These are phyloP conservation scores for Moelleriella libera DNA, from an alignment of 2,329 filamentous ascomycete genomes.

Conservation along the genomic window DNA sequence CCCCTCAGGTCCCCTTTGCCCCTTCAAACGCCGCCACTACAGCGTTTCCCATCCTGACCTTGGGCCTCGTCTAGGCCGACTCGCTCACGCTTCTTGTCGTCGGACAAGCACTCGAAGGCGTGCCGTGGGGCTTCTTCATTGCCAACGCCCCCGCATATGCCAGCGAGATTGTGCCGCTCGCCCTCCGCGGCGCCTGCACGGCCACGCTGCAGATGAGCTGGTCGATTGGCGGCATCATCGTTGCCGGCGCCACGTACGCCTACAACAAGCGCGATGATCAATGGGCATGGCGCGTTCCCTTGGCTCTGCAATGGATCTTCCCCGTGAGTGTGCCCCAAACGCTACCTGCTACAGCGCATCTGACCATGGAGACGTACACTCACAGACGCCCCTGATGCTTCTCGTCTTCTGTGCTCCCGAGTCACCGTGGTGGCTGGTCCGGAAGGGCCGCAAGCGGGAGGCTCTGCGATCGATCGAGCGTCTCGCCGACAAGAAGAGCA, in stretches of 20 bases:
- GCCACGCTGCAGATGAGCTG: slow-evolving; percentile 52
- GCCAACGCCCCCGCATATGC: slow-evolving; percentile 48
- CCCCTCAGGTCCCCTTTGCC: too few relatives aligned
- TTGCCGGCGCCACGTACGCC: slow-evolving; percentile 36
- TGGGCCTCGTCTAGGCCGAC: slow-evolving; percentile 5
- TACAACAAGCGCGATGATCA: slow-evolving; percentile 27
- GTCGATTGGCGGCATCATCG: slow-evolving; percentile 46
- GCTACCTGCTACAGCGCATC: background rate
- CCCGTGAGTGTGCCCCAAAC: slow-evolving; percentile 12
- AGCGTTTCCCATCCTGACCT: background rate
- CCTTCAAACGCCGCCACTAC: background rate
- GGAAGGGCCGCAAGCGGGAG: slow-evolving; percentile 6
- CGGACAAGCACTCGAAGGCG: slow-evolving; percentile 41
- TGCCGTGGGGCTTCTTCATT: slow-evolving; percentile 50
- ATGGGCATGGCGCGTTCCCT: slow-evolving; percentile 23
- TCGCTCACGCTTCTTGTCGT: slow-evolving; percentile 28
- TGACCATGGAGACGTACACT: background rate
- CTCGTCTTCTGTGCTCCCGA: slow-evolving; percentile 11
- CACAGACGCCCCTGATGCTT: slow-evolving; percentile 32
- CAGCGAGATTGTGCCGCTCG: slow-evolving; percentile 43
- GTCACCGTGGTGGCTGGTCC: background rate
- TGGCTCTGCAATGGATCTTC: slow-evolving; percentile 45
- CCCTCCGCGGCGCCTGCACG: slow-evolving; percentile 39
- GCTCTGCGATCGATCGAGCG: slow-evolving; percentile 31
- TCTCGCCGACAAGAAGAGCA: slow-evolving; percentile 20